Conservation (phyloP, 257 asterid genomes). For the Gentiana dahurica region DNA sequence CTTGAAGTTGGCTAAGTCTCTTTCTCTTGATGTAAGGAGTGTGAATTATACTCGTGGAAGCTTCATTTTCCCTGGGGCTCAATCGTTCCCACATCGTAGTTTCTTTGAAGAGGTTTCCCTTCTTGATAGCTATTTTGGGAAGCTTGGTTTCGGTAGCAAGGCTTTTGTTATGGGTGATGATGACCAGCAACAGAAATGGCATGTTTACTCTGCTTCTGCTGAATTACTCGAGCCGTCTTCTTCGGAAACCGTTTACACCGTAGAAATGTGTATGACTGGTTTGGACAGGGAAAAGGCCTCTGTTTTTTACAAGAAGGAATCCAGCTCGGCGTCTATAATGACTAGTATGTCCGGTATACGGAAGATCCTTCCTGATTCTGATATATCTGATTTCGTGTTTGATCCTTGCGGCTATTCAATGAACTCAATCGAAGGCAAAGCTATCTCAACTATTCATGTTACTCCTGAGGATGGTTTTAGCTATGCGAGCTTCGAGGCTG, state of each 20-base stretch:
- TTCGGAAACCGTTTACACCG: conserved; percentile 39
- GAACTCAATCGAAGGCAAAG: conserved; percentile 69
- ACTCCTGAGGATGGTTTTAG: conserved; percentile 90
- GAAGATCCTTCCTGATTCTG: conserved; percentile 57
- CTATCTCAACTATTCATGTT: conserved; percentile 66
- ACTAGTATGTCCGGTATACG: conserved; percentile 55
- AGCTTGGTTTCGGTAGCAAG: conserved; percentile 47
- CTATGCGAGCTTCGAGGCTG: conserved; percentile 81
- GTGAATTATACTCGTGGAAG: conserved; percentile 75
- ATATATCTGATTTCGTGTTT: conserved; percentile 67
- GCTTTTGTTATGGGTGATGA: conserved; percentile 54
- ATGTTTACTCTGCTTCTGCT: conserved; percentile 56
- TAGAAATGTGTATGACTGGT: conserved; percentile 89
- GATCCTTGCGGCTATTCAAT: conserved; percentile 88
- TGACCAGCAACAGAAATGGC: conserved; percentile 53
- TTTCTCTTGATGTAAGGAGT: conserved; percentile 38
- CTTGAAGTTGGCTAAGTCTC: conserved; percentile 40
- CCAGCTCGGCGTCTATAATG: conserved; percentile 46
- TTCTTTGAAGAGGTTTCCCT: conserved; percentile 74
- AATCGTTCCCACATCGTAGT: conserved; percentile 58
- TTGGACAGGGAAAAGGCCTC: conserved; percentile 58
- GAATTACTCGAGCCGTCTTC: conserved; percentile 17
- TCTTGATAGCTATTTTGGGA: conserved; percentile 57
- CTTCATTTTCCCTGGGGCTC: conserved; percentile 82
- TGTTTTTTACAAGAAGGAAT: conserved; percentile 47